phyloP scores from a whole-genome alignment of 1,284 basidiomycete genomes.

The Pseudozyma sp. region DNA sequence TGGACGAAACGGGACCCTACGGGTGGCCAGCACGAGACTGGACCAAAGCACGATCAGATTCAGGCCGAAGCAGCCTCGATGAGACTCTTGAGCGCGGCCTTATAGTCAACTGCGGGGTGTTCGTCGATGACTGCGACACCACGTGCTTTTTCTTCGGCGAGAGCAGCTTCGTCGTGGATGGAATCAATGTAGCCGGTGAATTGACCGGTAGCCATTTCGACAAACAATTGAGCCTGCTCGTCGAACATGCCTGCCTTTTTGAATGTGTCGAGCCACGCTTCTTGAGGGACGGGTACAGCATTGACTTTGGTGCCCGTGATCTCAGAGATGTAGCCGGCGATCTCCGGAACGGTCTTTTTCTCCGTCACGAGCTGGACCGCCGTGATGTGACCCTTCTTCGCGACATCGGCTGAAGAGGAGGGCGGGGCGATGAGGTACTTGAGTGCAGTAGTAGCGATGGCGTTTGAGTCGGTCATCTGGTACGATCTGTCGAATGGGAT shows the following conservation, averaged over 20 bases:
- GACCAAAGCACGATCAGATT: too few species aligned
- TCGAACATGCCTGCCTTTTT: conserved; percentile 24
- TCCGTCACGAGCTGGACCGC: conserved; percentile 19
- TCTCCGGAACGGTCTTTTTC: conserved; percentile 22
- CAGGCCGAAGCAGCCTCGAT: neutral
- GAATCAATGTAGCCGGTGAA: conserved; percentile 11
- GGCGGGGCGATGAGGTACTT: conserved; percentile 21
- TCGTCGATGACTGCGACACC: conserved; percentile 22
- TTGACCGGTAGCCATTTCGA: conserved; percentile 13
- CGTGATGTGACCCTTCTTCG: conserved; percentile 11
- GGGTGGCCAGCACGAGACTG: too few species aligned
- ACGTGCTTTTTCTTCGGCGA: conserved; percentile 16
- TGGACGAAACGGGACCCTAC: too few species aligned
- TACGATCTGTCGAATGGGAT: conserved; percentile 24
- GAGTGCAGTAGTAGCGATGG: conserved; percentile 25
- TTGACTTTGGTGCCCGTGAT: conserved; percentile 15
- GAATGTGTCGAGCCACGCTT: conserved; percentile 22
- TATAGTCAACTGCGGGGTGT: conserved; percentile 15
- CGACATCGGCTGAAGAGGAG: neutral
- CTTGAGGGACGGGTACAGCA: conserved; percentile 22
- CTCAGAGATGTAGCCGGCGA: conserved; percentile 19
- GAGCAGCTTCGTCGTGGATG: conserved; percentile 7
- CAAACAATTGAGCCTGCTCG: conserved; percentile 3
- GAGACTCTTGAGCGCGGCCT: conserved; percentile 13
- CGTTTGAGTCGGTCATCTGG: conserved; percentile 3